Evolutionary conservation across 495 filamentous ascomycete genomes (phyloP).

Genomic region (Aspergillus conjunctus): DNA sequence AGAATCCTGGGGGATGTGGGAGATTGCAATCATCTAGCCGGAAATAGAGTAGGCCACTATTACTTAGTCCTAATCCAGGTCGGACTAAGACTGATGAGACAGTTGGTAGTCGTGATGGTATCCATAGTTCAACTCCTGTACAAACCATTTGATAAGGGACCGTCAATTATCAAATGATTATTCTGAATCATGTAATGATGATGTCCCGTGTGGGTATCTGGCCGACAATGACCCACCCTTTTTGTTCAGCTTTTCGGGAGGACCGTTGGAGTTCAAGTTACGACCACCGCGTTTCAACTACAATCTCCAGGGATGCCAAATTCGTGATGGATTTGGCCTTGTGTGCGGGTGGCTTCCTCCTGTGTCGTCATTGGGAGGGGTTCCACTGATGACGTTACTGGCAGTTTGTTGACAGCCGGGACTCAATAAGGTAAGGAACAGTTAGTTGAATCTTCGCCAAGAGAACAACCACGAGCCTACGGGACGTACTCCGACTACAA

Average conservation of each 20-base stretch:
- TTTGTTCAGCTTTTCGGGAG: background rate
- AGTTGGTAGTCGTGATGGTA: background rate
- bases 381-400: conserved; percentile 2
- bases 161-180: conserved; percentile 1
- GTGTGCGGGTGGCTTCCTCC: background rate
- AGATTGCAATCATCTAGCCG: conserved; percentile 19
- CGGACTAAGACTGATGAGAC: background rate
- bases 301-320: background rate
- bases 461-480: background rate
- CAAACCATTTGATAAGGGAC: background rate
- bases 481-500: too few species aligned
- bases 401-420: background rate
- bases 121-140: background rate
- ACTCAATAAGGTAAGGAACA: background rate
- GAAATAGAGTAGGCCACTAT: background rate
- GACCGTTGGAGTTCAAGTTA: background rate
- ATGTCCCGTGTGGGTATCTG: background rate
- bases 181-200: conserved; percentile 5
- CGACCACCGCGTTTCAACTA: background rate
- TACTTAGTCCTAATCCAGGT: background rate
- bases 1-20: conserved; percentile 9
- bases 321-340: too few species aligned
- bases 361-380: background rate
- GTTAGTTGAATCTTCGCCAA: background rate
- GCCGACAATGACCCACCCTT: background rate